Base-by-base conservation (phyloP, 257 asterid genomes). In the Linaria vulgaris region DNA sequence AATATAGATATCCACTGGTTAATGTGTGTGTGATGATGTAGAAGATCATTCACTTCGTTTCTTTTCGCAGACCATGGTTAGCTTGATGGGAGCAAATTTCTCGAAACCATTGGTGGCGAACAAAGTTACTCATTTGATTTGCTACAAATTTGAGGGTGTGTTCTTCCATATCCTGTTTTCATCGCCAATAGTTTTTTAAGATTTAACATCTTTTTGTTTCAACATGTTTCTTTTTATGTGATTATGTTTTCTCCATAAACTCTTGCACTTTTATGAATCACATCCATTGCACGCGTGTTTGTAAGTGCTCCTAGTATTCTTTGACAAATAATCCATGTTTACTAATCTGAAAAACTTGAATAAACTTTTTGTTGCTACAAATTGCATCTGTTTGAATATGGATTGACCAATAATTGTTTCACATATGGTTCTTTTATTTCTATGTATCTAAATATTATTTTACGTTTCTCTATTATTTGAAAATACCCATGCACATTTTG, bases 101-200 rank as follows among this genome's bases (percentile, higher is more conserved):
- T 85, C 90, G 3, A 94, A 90, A 82, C 91, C 97, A 50, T 73
- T 94, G 85, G 75, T 79, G 25, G 88, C 96, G 52, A 69, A 60
- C 79, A 83, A 77, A 79, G 87, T 87, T 77, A 94, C 99, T 37
- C 99, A 94, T 87, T 87, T 94, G 34, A 79, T 94, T 78, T 94
- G 99, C 88, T 94, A 85, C 90, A 87, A 94, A 70, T 87, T 87
- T 72, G 94, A 89, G 73, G 99, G 99, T 94, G 56, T 19, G 86
- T 70, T 57, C 38, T 52, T 39, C 39, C 48, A 56, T 54, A 12
- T 61, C 46, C 15, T 22, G 57, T 12, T 67, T n/a, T 56, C 58
- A 69, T 12, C 53, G 53, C 3, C 10, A 31, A 47, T 52, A n/a
- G n/a, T 23, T 56, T 45, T 56, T 27, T 27, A 27, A 27, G 34